These are phyloP conservation scores for Marchantia polymorpha DNA, from an alignment of 225 moss, liverwort and hornwort genomes.

Conservation along the genomic window DNA sequence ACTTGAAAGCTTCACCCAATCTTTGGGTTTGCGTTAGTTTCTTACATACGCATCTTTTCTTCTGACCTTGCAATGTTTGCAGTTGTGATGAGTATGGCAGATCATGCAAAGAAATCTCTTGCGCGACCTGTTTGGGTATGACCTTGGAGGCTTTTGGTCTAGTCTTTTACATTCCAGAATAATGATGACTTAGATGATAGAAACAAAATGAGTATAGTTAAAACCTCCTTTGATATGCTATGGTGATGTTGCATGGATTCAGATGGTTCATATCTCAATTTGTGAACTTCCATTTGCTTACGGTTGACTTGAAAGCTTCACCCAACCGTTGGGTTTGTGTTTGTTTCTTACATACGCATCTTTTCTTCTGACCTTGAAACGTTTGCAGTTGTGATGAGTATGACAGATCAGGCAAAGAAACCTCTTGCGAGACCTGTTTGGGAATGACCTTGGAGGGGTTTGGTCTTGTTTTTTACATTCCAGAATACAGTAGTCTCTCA, in stretches of 20 bases:
- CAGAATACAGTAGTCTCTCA: too few species aligned
- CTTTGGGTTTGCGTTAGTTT: too few species aligned
- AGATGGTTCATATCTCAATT: not conserved
- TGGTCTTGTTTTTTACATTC: too few species aligned
- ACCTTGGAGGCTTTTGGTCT: not conserved
- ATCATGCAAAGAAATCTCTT: conserved; percentile 93
- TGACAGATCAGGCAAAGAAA: conserved; percentile 95
- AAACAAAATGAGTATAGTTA: too few species aligned
- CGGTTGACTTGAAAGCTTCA: not conserved
- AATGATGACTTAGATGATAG: too few species aligned
- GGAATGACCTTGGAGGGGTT: conserved; percentile 32
- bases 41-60: too few species aligned
- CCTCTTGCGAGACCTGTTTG: conserved; percentile 86
- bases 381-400: conserved; percentile 78
- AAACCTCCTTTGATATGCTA: too few species aligned
- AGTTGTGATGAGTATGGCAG: conserved; percentile 97
- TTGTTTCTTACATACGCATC: too few species aligned
- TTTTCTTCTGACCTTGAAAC: not conserved
- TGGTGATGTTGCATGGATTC: too few species aligned
- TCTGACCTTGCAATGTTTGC: not conserved
- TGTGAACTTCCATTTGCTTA: not conserved
- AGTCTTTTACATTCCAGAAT: too few species aligned
- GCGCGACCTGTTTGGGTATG: conserved; percentile 83
- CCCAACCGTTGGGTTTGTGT: too few species aligned
- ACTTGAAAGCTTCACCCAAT: not conserved